Evolutionary conservation across 2,329 filamentous ascomycete species (phyloP), one percentile per base, ranked within the genome.

Genomic region (Ascochyta viciae-villosae): DNA sequence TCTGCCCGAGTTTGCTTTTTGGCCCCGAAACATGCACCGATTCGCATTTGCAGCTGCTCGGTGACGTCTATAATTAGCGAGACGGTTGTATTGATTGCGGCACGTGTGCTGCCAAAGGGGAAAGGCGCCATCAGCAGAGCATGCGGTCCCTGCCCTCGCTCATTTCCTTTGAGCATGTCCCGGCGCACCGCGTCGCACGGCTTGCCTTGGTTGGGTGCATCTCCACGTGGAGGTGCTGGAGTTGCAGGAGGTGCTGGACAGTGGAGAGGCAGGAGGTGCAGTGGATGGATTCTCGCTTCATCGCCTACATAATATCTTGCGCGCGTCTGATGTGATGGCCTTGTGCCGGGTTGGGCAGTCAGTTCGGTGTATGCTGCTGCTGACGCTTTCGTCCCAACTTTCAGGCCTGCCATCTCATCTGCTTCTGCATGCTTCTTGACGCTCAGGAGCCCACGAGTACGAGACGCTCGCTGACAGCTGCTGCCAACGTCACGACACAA

Each of bases 141-240:
- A 61, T 43, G 44, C 51, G 45, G 51, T 40, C 51, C 51, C 40
- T 49, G 51, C 54, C 51, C 55, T 31, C 47, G 37, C 56, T 67
- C 63, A 65, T 71, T 57, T 67, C 60, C 54, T 57, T 19, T 42
- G 57, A 56, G 57, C 67, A 61, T 60, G 60, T 61, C 60, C 60
- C 60, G 63, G 59, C 60, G 59, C 64, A 66, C 49, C 48, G 62
- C 56, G 60, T 67, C 57, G 65, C 60, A 58, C 54, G 57, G 50
- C 54, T 51, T 43, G 31, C 42, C 47, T 59, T 29, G 63, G 66
- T 62, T 62, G 61, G 59, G 64, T 62, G 63, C 60, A 70, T 73
- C 59, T 60, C 72, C 72, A 75, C 72, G 72, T 75, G 72, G 72
- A 62, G 58, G 54, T 41, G 55, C 58, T 61, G 56, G 54, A 27